Conservation (phyloP, 1,284 basidiomycete genomes). For the Coniferiporia sulphurascens region DNA sequence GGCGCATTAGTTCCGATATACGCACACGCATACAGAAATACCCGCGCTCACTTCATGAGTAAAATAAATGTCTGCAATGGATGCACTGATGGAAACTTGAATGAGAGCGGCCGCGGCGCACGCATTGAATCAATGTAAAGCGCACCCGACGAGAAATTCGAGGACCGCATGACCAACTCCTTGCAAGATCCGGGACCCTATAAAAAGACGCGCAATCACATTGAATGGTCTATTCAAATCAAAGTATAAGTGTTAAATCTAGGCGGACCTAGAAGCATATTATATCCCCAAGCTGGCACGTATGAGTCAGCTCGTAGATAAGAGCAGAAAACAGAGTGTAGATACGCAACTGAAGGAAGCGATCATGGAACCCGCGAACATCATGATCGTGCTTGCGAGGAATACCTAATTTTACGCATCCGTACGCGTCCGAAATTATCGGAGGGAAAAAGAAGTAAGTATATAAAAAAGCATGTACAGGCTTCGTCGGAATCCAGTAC, state of each 20-base stretch:
- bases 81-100: slow-evolving; percentile 7
- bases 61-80: slow-evolving; percentile 24
- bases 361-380: slow-evolving; percentile 21
- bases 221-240: neutral
- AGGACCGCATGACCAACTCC: slow-evolving; percentile 29
- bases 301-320: neutral
- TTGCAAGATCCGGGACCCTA: slow-evolving; percentile 27
- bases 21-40: neutral
- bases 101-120: neutral
- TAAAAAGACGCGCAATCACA: neutral
- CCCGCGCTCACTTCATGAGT: slow-evolving; percentile 20
- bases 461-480: neutral
- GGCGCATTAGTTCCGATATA: neutral
- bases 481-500: neutral
- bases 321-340: neutral
- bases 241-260: too few relatives aligned
- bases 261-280: slow-evolving; percentile 18
- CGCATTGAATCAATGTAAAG: too few relatives aligned
- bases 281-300: slow-evolving; percentile 19
- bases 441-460: neutral
- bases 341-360: slow-evolving; percentile 16
- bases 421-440: too few relatives aligned
- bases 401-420: slow-evolving; percentile 16
- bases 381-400: slow-evolving; percentile 20
- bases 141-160: slow-evolving; percentile 29